phyloP scores from a whole-genome alignment of 2,329 filamentous ascomycete species.

The Penicillium glabrum region DNA sequence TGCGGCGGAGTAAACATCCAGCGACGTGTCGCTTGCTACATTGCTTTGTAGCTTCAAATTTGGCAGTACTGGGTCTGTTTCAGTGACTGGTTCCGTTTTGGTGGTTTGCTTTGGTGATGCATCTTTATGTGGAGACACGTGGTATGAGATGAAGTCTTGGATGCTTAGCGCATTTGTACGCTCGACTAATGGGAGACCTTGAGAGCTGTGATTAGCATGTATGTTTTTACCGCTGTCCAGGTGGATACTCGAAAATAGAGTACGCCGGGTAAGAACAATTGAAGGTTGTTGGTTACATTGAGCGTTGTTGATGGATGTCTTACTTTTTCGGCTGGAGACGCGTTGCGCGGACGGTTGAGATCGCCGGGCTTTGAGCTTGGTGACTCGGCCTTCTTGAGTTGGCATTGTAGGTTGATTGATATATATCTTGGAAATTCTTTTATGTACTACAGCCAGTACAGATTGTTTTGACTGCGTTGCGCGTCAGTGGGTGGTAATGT shows the following conservation, averaged over 20 bases:
- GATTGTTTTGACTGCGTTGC: neutral
- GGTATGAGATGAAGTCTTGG: constrained; percentile 38
- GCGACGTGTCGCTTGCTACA: neutral
- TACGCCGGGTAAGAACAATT: neutral
- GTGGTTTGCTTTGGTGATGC: constrained; percentile 6
- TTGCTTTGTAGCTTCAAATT: neutral
- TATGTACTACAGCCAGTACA: neutral
- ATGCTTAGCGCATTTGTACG: constrained; percentile 42
- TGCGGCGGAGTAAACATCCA: constrained; percentile 35
- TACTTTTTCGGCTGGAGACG: constrained; percentile 17
- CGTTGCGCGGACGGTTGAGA: constrained; percentile 12
- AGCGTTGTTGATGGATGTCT: neutral
- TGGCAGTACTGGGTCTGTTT: neutral
- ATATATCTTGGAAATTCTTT: neutral
- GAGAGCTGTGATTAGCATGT: constrained; percentile 12
- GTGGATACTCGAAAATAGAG: neutral
- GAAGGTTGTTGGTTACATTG: neutral
- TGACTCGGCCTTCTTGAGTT: constrained; percentile 24
- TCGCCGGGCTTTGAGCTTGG: constrained; percentile 19
- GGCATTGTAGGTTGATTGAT: constrained; percentile 8
- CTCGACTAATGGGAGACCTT: constrained; percentile 38
- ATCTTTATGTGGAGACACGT: constrained; percentile 23
- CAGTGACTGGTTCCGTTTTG: neutral
- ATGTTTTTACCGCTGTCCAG: neutral
- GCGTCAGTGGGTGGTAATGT: neutral